Percentiles rank a stretch among this genome's conserved stretches.
Conservation (phyloP, 2,329 filamentous ascomycete genomes). For the Diaporthe batatas region DNA sequence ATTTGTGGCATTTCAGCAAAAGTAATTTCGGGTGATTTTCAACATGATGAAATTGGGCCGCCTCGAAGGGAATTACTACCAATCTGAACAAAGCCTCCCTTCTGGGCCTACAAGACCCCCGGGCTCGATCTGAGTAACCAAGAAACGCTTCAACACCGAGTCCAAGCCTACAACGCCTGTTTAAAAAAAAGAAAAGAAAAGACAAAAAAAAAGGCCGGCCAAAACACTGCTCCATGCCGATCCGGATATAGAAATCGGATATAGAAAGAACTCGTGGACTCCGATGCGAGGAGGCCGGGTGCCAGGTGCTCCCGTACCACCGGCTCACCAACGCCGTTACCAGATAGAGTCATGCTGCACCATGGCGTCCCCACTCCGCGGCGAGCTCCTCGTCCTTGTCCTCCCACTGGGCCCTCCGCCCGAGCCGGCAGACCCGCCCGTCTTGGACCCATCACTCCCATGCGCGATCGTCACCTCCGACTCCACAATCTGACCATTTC, state of each 20-base stretch:
- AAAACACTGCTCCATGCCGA: neutral
- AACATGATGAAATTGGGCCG: too few relatives aligned
- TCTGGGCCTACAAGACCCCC: too few relatives aligned
- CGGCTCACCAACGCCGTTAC: neutral
- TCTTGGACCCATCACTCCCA: constrained; percentile 20
- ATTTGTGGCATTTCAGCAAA: too few relatives aligned
- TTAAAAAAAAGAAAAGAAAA: too few relatives aligned
- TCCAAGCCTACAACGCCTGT: neutral
- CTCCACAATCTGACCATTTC: constrained; percentile 32
- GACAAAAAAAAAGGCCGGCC: neutral
- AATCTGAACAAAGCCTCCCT: too few relatives aligned
- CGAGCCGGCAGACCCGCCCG: constrained; percentile 14
- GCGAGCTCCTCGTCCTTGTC: constrained; percentile 36
- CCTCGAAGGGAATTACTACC: too few relatives aligned
- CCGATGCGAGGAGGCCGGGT: too few relatives aligned
- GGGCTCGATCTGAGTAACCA: neutral
- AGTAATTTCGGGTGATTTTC: too few relatives aligned
- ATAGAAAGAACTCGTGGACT: too few relatives aligned
- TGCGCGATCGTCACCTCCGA: constrained; percentile 23
- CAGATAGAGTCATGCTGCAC: constrained; percentile 39
- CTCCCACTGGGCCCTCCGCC: neutral
- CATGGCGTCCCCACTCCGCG: constrained; percentile 10
- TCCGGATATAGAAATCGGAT: too few relatives aligned
- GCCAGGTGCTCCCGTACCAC: too few relatives aligned
- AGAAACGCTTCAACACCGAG: neutral